phyloP scores from a whole-genome alignment of 2,329 filamentous ascomycete genomes.

The Aspergillus caelatus region DNA sequence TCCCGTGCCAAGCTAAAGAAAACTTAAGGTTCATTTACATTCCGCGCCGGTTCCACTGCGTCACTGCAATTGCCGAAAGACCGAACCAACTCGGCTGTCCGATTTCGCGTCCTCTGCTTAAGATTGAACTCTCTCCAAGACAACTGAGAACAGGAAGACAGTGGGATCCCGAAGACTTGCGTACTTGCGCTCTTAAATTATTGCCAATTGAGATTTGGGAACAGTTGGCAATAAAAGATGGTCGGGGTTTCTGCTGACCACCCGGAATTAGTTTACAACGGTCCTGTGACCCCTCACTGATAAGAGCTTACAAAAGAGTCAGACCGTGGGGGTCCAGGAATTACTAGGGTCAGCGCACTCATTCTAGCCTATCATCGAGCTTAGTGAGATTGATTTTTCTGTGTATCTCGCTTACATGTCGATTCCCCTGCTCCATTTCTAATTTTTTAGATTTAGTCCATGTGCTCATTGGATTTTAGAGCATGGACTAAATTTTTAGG shows the following conservation, averaged over 20 bases:
- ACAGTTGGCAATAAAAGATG: not conserved
- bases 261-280: not conserved
- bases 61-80: not conserved
- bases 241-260: not conserved
- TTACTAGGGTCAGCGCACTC: not conserved
- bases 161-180: not conserved
- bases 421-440: not conserved
- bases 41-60: not conserved
- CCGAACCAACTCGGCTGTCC: too few species aligned
- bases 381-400: not conserved
- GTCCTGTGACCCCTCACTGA: not conserved
- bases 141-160: not conserved
- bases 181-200: not conserved
- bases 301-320: not conserved
- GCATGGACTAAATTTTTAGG: not conserved
- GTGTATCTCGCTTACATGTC: not conserved
- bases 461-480: not conserved
- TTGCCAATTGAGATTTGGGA: not conserved
- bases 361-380: not conserved
- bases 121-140: not conserved
- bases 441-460: not conserved
- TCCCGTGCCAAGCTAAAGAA: not conserved
- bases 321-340: not conserved
- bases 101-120: too few species aligned
- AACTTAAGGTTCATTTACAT: not conserved